Base-by-base conservation (phyloP, 2,329 filamentous ascomycete species). In the Cladosporium sp. region DNA sequence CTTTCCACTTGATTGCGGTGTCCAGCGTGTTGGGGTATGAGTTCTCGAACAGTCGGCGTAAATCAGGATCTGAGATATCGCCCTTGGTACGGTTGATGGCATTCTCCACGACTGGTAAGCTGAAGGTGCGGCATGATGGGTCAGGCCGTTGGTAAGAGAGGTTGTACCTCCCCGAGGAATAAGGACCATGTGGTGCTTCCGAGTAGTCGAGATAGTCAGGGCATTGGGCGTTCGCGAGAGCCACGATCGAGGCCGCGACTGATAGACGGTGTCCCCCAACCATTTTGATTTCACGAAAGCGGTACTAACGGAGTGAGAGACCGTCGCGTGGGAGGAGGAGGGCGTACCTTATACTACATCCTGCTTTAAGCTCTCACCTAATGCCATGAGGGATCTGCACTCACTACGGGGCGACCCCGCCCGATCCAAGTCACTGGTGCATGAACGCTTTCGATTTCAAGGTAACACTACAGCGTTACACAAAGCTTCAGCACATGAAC, bases 11-110 rank as follows among this genome's bases (percentile, higher is more conserved):
- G 42, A 90, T 82, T 0, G 88, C 87, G 0, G 88, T 90, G 67
- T 91, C 88, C 11, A 92, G 77, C 0, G 88, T 90, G 71, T 90
- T 92, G 0, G 88, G 88, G 69, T 85, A 91, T 1, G 85, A 78
- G 69, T 92, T 92, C 64, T 85, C 75, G 68, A 92, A 92, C 11
- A 92, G 76, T 3, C 86, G 80, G 69, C 81, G 85, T 19, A 92
- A 78, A 69, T 92, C 89, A 0, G 76, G 77, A 62, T 81, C 78
- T 20, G 68, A 67, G 60, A 80, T 80, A 28, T 64, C 61, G 9
- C 39, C 38, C 8, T 60, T 56, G 22, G 75, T 69, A 7, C 64
- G 61, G 9, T 63, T 59, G 34, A 80, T 62, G 0, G 68, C 68
- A 49, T 72, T 67, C 65, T 81, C 78, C 3, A 81, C 71, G 12